Conservation (phyloP, 768 basidiomycete species). For the Trametes coccinea region DNA sequence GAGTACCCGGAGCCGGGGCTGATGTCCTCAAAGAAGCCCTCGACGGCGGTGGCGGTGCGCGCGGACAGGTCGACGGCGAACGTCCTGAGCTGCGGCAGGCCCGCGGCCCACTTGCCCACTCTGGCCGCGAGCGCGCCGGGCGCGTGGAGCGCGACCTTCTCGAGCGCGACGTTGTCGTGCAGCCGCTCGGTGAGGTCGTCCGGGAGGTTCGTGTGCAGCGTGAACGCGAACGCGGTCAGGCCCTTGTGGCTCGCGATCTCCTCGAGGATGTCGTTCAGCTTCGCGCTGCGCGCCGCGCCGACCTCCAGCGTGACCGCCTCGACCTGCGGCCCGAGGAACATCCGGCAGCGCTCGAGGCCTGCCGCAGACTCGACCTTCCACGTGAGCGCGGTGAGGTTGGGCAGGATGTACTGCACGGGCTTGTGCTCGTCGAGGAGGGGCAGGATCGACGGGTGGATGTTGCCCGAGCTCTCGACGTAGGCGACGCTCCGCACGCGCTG, state of each 20-base stretch:
- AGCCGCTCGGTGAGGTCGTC: constrained; percentile 71
- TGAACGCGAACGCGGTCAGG: constrained; percentile 68
- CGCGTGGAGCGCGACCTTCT: constrained; percentile 65
- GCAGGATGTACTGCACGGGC: constrained; percentile 65
- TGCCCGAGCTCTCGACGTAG: constrained; percentile 68
- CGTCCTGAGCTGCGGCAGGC: constrained; percentile 58
- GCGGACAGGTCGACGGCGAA: constrained; percentile 74
- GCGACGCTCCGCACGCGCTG: constrained; percentile 66
- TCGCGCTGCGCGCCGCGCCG: constrained; percentile 49
- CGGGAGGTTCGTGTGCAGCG: constrained; percentile 67
- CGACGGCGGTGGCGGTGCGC: constrained; percentile 66
- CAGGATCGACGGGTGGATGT: constrained; percentile 65
- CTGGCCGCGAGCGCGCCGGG: constrained; percentile 72
- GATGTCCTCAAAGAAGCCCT: constrained; percentile 78
- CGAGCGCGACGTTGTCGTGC: constrained; percentile 55
- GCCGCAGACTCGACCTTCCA: constrained; percentile 72
- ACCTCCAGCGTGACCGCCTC: constrained; percentile 64
- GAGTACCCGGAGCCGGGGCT: constrained; percentile 63
- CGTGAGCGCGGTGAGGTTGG: constrained; percentile 64
- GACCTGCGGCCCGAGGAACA: constrained; percentile 68
- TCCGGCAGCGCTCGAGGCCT: constrained; percentile 61
- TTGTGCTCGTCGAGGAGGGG: constrained; percentile 63
- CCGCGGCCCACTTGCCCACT: constrained; percentile 74
- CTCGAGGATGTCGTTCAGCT: constrained; percentile 61
- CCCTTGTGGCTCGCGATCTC: constrained; percentile 64